These are phyloP conservation scores for Pseudonectria foliicola DNA, from an alignment of 2,329 filamentous ascomycete genomes.

Conservation along the genomic window DNA sequence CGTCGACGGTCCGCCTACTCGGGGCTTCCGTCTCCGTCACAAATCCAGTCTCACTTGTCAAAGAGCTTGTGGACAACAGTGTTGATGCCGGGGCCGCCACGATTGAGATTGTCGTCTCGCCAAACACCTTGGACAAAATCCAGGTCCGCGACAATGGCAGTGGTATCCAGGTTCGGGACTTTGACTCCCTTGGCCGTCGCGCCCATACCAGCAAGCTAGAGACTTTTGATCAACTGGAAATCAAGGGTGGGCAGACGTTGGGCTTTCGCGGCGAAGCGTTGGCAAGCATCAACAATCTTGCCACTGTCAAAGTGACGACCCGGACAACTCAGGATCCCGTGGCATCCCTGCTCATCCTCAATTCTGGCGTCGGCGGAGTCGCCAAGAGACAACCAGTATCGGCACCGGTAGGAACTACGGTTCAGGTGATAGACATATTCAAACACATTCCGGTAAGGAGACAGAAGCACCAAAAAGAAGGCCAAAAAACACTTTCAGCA, in stretches of 20 bases:
- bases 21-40: conserved; percentile 54
- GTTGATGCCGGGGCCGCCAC: conserved; percentile 63
- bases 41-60: conserved; percentile 56
- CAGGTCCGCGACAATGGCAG: conserved; percentile 68
- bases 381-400: conserved; percentile 30
- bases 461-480: conserved; percentile 50
- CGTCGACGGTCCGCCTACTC: conserved; percentile 46
- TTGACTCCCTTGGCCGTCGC: conserved; percentile 53
- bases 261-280: conserved; percentile 73
- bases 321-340: conserved; percentile 54
- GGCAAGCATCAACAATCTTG: conserved; percentile 56
- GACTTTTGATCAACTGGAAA: conserved; percentile 53
- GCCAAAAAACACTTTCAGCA: conserved; percentile 46
- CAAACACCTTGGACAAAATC: conserved; percentile 61
- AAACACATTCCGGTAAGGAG: conserved; percentile 55
- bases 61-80: conserved; percentile 72
- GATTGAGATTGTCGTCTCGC: conserved; percentile 56
- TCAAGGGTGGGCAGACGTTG: conserved; percentile 51
- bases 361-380: conserved; percentile 24
- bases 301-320: conserved; percentile 55
- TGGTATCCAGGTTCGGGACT: conserved; percentile 59
- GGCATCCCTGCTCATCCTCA: conserved; percentile 43
- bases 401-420: conserved; percentile 61
- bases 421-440: conserved; percentile 55
- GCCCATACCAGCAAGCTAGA: conserved; percentile 69